Conservation (phyloP, 768 basidiomycete genomes). For the Amanita polypyramis region DNA sequence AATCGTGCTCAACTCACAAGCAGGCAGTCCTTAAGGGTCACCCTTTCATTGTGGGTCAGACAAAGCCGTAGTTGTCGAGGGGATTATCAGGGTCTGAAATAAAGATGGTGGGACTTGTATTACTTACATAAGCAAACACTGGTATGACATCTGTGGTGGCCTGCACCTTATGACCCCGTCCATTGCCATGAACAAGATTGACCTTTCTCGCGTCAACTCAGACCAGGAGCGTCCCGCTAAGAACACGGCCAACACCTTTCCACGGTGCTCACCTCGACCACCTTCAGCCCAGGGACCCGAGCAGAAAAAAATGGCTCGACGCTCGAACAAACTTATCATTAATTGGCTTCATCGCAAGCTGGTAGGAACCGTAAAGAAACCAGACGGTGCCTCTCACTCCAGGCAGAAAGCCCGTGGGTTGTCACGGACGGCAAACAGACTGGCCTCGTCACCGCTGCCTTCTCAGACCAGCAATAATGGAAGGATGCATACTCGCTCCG, state of each 20-base stretch:
- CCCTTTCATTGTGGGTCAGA: too few species aligned
- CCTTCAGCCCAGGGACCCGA: slow-evolving; percentile 24
- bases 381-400: slow-evolving; percentile 24
- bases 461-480: background rate
- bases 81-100: too few species aligned
- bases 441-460: slow-evolving; percentile 29
- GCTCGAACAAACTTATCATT: slow-evolving; percentile 77
- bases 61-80: too few species aligned
- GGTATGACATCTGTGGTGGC: background rate
- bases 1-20: too few species aligned
- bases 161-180: slow-evolving; percentile 5
- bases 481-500: background rate
- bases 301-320: slow-evolving; percentile 54
- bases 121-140: slow-evolving; percentile 3
- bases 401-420: slow-evolving; percentile 22
- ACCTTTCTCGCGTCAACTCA: slow-evolving; percentile 2
- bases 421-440: slow-evolving; percentile 27
- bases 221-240: background rate
- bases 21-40: too few species aligned
- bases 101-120: too few species aligned
- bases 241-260: slow-evolving; percentile 3
- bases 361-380: slow-evolving; percentile 55
- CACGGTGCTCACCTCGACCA: slow-evolving; percentile 13
- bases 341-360: slow-evolving; percentile 88
- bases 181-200: slow-evolving; percentile 3